Conservation (phyloP, 306 rosid genomes). For the Arachis hypogaea region DNA sequence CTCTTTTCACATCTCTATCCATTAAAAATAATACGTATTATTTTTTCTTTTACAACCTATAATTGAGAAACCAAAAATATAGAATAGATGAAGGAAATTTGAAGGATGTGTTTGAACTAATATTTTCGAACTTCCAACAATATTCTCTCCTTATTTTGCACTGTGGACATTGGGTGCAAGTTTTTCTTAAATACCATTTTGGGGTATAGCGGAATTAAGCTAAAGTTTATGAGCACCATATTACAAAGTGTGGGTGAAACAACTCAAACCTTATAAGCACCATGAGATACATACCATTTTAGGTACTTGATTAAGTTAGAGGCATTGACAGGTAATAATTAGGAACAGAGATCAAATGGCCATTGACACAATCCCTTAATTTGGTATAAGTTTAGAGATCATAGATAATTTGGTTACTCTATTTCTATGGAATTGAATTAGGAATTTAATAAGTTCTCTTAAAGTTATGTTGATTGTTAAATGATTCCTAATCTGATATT, state of each 20-base stretch:
- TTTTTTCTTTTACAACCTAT: not conserved
- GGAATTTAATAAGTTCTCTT: not conserved
- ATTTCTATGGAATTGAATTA: not conserved
- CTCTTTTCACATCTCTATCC: not conserved
- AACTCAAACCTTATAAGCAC: not conserved
- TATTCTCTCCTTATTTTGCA: not conserved
- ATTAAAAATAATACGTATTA: not conserved
- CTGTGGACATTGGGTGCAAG: conserved; percentile 9
- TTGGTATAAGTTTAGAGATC: not conserved
- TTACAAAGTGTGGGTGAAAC: not conserved
- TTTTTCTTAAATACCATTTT: conserved; percentile 11
- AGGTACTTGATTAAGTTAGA: not conserved
- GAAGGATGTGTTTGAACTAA: conserved; percentile 1
- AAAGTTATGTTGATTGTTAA: no score
- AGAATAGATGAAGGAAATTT: conserved; percentile 1
- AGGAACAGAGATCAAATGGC: not conserved
- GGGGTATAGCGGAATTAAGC: not conserved
- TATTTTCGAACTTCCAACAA: not conserved
- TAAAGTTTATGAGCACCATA: not conserved
- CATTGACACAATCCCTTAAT: not conserved
- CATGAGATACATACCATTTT: not conserved
- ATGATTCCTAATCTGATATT: no score
- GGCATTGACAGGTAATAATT: not conserved
- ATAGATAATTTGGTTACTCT: not conserved
- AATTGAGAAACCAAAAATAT: conserved; percentile 17